phyloP scores from a whole-genome alignment of 148 eudicot species.

The Diospyros lotus region DNA sequence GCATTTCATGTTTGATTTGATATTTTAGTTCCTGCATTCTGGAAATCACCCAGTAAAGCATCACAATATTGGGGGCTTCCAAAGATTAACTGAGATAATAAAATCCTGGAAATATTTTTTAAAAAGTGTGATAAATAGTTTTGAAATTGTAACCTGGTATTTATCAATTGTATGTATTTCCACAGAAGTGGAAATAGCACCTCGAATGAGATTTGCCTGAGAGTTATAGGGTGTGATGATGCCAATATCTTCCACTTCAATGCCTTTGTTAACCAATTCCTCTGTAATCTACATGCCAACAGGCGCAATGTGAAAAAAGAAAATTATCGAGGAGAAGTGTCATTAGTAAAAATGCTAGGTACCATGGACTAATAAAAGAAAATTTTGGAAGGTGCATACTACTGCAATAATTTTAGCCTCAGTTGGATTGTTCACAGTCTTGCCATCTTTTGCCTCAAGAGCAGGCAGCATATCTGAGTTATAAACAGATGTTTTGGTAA shows the following conservation, averaged over 20 bases:
- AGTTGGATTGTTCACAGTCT: conserved; percentile 69
- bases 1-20: too few relatives aligned
- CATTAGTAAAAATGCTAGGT: not conserved
- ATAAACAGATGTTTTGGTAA: conserved; percentile 15
- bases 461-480: conserved; percentile 71
- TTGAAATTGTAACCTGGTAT: conserved; percentile 63
- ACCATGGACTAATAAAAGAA: not conserved
- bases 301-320: not conserved
- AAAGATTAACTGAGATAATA: not conserved
- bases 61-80: not conserved
- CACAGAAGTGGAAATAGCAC: conserved; percentile 46
- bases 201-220: conserved; percentile 72
- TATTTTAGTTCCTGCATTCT: not conserved
- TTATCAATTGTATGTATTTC: conserved; percentile 96
- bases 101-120: not conserved
- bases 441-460: conserved; percentile 62
- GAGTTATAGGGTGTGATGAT: conserved; percentile 90
- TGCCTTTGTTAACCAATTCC: conserved; percentile 54
- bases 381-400: conserved; percentile 34
- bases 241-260: conserved; percentile 69
- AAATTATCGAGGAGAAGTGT: not conserved
- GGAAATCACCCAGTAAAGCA: not conserved
- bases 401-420: conserved; percentile 76
- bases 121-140: not conserved
- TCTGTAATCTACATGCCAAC: conserved; percentile 45